A percentile compares a stretch with the other conserved stretches of the same genome.
Conservation (phyloP, 441 rosid species). For the Pelargonium cotyledonis region DNA sequence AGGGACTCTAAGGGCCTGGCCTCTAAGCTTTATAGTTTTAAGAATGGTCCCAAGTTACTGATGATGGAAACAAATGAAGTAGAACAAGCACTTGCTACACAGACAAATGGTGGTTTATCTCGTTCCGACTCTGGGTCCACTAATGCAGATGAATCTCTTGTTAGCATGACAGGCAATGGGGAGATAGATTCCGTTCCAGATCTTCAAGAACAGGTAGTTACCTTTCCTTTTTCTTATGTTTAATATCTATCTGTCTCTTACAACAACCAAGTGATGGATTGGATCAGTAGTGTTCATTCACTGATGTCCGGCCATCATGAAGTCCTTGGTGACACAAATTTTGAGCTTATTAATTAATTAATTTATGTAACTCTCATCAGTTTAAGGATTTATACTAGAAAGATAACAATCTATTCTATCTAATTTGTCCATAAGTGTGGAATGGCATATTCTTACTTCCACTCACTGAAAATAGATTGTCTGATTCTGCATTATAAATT, state of each 20-base stretch:
- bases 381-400: too few species aligned
- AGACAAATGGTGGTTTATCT: constrained; percentile 57
- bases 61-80: constrained; percentile 47
- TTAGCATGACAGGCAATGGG: constrained; percentile 62
- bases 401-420: too few species aligned
- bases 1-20: constrained; percentile 86
- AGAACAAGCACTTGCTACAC: constrained; percentile 23
- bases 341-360: too few species aligned
- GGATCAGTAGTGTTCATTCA: too few species aligned
- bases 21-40: constrained; percentile 82
- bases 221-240: constrained; percentile 7
- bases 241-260: not conserved
- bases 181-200: constrained; percentile 75
- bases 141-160: constrained; percentile 66
- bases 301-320: too few species aligned
- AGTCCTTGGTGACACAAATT: too few species aligned
- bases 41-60: constrained; percentile 67
- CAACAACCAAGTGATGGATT: too few species aligned
- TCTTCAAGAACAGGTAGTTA: constrained; percentile 81
- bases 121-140: constrained; percentile 68
- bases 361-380: too few species aligned
- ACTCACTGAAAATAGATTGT: not conserved
- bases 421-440: too few species aligned
- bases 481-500: not conserved
- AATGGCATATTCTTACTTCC: not conserved